Evolutionary conservation across 306 rosid species (phyloP), one percentile per base, ranked within the genome.

Genomic region (Coriaria nepalensis): DNA sequence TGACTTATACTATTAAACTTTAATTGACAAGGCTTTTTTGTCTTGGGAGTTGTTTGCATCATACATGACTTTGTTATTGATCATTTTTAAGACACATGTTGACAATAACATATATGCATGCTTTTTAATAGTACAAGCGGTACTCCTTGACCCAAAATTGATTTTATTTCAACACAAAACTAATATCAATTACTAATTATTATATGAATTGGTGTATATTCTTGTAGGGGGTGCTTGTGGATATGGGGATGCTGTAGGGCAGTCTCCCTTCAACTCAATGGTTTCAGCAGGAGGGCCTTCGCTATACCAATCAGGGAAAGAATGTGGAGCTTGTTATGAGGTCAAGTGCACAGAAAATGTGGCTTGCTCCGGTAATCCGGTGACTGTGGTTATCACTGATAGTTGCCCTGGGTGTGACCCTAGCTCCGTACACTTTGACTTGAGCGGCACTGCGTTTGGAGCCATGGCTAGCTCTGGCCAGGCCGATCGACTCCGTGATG

Each of bases 221-320:
- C 29, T 1, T 20, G 94, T 88, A 34, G 90, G n/a, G n/a, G n/a
- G 86, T 56, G 90, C 96, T 10, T 88, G 96, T 64, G 96, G 93
- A 43, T 88, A 83, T 58, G 69, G 57, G 0, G 10, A 6, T 5
- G 61, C 65, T 13, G 96, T 88, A 35, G 81, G 56, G 34, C 61
- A 74, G 56, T 40, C 78, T 5, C 94, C 96, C 36, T 78, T 83
- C 51, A 73, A 78, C 11, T 50, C 79, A 6, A 32, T 74, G 35
- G 37, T 88, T 13, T 56, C 95, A 0, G 90, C 95, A 0, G 93
- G 79, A 52, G 82, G 88, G 6, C 80, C 93, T 7, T 62, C 73
- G 2, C 49, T 88, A 50, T 88, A 20, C 59, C 46, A 71, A 4
- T 53, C 71, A 0, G 96, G 93, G 36, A 52, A 68, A 70, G 95